Conservation (phyloP, 2,329 filamentous ascomycete species). For the Sphaerulina musiva region DNA sequence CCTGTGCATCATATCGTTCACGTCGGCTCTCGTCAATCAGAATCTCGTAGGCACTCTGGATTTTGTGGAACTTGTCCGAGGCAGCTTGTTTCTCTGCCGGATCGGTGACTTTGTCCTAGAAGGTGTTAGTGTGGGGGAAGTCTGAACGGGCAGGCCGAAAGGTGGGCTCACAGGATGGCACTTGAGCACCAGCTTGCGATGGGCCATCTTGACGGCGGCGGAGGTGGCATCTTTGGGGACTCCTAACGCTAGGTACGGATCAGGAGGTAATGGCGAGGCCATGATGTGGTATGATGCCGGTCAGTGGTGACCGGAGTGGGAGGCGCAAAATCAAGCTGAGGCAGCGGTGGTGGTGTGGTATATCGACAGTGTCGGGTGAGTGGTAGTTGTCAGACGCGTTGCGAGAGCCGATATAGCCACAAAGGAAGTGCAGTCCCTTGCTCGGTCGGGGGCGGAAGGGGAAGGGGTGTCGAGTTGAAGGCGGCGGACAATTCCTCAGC, state of each 20-base stretch:
- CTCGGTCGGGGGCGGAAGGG: not conserved
- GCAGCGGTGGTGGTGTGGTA: not conserved
- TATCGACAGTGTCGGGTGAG: not conserved
- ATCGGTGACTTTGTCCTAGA: constrained; percentile 55
- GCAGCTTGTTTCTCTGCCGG: constrained; percentile 68
- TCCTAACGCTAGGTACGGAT: constrained; percentile 78
- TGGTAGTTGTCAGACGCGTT: not conserved
- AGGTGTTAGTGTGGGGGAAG: not conserved
- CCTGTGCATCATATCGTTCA: constrained; percentile 69
- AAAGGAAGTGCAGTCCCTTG: not conserved
- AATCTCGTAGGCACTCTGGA: constrained; percentile 88
- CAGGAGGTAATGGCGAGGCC: constrained; percentile 45
- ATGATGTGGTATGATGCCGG: constrained; percentile 12
- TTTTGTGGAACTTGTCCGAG: constrained; percentile 81
- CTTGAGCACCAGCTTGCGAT: constrained; percentile 82
- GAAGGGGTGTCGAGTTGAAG: not conserved
- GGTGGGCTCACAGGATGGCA: constrained; percentile 52
- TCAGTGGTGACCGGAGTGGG: constrained; percentile 10
- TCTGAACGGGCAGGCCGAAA: not conserved
- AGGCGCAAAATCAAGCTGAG: constrained; percentile 5
- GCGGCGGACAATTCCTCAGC: not conserved
- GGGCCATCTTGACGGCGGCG: constrained; percentile 79
- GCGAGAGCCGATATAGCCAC: not conserved
- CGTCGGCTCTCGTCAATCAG: constrained; percentile 71
- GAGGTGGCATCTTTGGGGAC: constrained; percentile 65